phyloP scores from a whole-genome alignment of 176 grass and related monocot species.

The Tillandsia leiboldiana region DNA sequence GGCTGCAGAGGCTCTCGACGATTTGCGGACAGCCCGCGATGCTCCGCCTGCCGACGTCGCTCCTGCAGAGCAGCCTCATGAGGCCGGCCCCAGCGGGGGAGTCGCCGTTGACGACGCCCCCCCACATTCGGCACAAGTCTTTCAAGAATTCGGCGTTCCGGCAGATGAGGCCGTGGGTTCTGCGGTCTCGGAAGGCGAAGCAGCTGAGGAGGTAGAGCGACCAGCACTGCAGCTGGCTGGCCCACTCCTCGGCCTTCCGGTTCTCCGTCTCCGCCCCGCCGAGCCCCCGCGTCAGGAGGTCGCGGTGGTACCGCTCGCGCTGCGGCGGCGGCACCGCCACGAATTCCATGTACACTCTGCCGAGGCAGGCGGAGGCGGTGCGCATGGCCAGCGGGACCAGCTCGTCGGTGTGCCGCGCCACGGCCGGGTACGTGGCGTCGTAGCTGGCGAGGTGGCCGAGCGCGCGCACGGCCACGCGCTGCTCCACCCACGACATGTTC shows the following conservation, averaged over 20 bases:
- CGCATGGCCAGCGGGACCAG: slow-evolving; percentile 47
- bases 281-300: slow-evolving; percentile 45
- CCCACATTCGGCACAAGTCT: slow-evolving; percentile 81
- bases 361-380: slow-evolving; percentile 46
- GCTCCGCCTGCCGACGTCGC: slow-evolving; percentile 37
- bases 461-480: slow-evolving; percentile 59
- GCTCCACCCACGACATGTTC: slow-evolving; percentile 77
- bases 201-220: slow-evolving; percentile 86
- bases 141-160: slow-evolving; percentile 44
- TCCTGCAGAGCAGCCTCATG: slow-evolving; percentile 72
- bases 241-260: slow-evolving; percentile 88
- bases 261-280: slow-evolving; percentile 42
- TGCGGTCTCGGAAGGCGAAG: slow-evolving; percentile 54
- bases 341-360: slow-evolving; percentile 40
- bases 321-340: slow-evolving; percentile 22
- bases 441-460: slow-evolving; percentile 93
- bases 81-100: slow-evolving; percentile 79
- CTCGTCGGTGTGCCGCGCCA: slow-evolving; percentile 41
- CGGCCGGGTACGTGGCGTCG: slow-evolving; percentile 54
- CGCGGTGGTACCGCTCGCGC: slow-evolving; percentile 64
- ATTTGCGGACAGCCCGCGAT: slow-evolving; percentile 39
- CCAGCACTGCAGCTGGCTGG: slow-evolving; percentile 98
- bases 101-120: slow-evolving; percentile 69
- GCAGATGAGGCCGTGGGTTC: slow-evolving; percentile 49
- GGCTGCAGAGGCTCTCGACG: slow-evolving; percentile 52